Evolutionary conservation across 257 asterid species (phyloP), one percentile per base, ranked within the genome.

Genomic region (Misopates orontium): DNA sequence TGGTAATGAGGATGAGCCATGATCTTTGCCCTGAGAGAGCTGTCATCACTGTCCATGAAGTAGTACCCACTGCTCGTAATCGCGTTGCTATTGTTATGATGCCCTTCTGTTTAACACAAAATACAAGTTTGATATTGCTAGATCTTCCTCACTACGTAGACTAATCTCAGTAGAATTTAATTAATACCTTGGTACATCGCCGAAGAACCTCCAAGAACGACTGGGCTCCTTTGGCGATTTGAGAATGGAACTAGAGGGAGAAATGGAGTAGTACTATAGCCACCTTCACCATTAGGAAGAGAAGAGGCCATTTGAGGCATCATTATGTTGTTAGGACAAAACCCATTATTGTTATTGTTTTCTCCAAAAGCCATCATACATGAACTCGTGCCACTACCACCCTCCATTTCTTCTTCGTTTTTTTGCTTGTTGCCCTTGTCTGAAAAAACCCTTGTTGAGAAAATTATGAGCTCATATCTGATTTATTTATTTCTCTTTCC

Each of bases 1-100:
- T 74, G 84, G 84, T 90, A 93, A 75, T 80, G 90, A 53, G 99
- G 99, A 77, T 93, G 99, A 59, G 95, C 77, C 87, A 93, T 80
- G 78, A 93, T 93, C 77, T 90, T 93, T 0, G 95, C 84, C 85
- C 79, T 90, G 5, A 81, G 75, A n/a, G 88, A 56, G 42, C 42
- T 3, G 10, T 61, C 82, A 9, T 31, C 61, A 24, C 10, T 68
- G 52, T 87, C 92, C 91, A 86, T 81, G 62, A 84, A 81, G 80
- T 86, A 88, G 75, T 83, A 77, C 0, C 83, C 91, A 0, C 81
- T 73, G 75, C 81, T 73, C 0, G 84, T 71, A n/a, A 22, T 71
- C 12, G 25, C 56, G 49, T 58, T 75, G 69, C 21, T 66, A 19
- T 52, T 56, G 45, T 53, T 69, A 3, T 69, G 66, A 17, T 80